A percentile compares a stretch with the other conserved stretches of the same genome.
Evolutionary conservation across 768 basidiomycete species (phyloP).

Genomic region (Pulveroboletus sp.): DNA sequence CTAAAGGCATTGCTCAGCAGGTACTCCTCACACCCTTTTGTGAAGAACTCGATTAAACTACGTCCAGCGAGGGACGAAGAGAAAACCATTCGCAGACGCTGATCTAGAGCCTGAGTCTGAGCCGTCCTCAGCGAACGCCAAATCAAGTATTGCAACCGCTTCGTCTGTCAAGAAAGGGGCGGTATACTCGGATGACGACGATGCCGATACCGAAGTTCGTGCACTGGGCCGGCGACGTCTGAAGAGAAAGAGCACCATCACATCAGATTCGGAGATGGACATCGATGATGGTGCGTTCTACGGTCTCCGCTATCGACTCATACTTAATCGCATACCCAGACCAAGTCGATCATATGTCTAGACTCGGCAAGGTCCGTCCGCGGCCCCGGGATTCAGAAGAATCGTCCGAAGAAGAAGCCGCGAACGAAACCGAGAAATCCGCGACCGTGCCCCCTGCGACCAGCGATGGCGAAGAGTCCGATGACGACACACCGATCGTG

Average conservation of each 20-base stretch:
- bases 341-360: constrained; percentile 22
- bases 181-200: constrained; percentile 44
- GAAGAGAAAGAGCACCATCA: constrained; percentile 34
- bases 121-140: constrained; percentile 1
- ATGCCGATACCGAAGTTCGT: constrained; percentile 41
- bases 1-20: not conserved
- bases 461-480: constrained; percentile 28
- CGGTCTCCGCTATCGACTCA: constrained; percentile 13
- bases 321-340: constrained; percentile 16
- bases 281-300: constrained; percentile 62
- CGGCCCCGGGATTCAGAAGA: constrained; percentile 25
- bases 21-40: not conserved
- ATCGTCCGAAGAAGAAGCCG: constrained; percentile 18
- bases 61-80: constrained; percentile 35
- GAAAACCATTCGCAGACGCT: constrained; percentile 38
- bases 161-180: constrained; percentile 42
- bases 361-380: constrained; percentile 15
- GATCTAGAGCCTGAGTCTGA: constrained; percentile 28
- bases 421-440: constrained; percentile 33
- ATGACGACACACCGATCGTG: constrained; percentile 29
- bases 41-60: constrained; percentile 15
- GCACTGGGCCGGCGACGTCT: constrained; percentile 23
- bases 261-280: constrained; percentile 56
- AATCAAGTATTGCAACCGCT: constrained; percentile 6
- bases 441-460: constrained; percentile 26